These are phyloP conservation scores for Recurvomyces mirabilis DNA, from an alignment of 495 filamentous ascomycete species.

Conservation along the genomic window DNA sequence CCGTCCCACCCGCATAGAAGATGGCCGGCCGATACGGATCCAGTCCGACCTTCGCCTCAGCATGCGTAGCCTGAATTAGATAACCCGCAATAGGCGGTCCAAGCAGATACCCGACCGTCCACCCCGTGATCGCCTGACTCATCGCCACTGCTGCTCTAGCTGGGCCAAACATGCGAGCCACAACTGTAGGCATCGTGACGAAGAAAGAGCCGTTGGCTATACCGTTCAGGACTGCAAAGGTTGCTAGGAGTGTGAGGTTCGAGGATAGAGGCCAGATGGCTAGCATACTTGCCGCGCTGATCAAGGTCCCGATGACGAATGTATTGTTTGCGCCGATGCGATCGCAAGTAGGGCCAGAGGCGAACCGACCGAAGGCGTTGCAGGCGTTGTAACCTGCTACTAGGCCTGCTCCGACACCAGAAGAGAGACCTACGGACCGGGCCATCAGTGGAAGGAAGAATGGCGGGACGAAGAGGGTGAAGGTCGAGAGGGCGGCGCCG, in stretches of 20 bases:
- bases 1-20: slow-evolving; percentile 1
- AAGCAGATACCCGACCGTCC: slow-evolving; percentile 1
- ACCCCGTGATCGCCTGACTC: slow-evolving; percentile 1
- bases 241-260: not conserved
- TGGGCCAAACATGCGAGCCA: not conserved
- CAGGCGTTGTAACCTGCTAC: slow-evolving; percentile 3
- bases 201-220: slow-evolving; percentile 1
- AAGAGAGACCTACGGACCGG: not conserved
- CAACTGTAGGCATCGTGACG: not conserved
- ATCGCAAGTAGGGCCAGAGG: not conserved
- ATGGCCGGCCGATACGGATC: slow-evolving; percentile 5
- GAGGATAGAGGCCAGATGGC: slow-evolving; percentile 3
- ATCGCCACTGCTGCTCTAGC: not conserved
- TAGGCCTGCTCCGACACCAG: not conserved
- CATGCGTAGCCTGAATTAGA: slow-evolving; percentile 1
- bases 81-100: slow-evolving; percentile 1
- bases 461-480: slow-evolving; percentile 2
- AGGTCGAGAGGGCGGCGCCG: not conserved
- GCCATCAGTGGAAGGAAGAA: slow-evolving; percentile 1
- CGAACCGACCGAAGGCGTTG: not conserved
- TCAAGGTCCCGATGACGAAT: not conserved
- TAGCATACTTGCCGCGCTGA: slow-evolving; percentile 1
- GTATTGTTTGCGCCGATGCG: not conserved
- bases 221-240: slow-evolving; percentile 1
- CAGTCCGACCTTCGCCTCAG: not conserved